These are phyloP conservation scores for Chlamydomonas schloesseri DNA, from an alignment of 139 green algal species.

Conservation along the genomic window DNA sequence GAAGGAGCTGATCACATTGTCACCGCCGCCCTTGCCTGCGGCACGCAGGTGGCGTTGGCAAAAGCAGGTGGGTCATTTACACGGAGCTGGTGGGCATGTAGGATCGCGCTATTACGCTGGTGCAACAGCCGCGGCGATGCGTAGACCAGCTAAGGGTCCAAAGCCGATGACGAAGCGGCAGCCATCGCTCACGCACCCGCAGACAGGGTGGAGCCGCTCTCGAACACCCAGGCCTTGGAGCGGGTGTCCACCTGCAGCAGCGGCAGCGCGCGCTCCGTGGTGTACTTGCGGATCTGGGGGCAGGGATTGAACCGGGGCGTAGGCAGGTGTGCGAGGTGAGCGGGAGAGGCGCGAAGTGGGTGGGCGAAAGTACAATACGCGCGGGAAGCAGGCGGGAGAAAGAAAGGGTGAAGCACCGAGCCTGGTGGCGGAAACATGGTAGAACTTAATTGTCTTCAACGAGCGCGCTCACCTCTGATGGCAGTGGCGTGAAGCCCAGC, in stretches of 20 bases:
- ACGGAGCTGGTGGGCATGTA: too few species aligned
- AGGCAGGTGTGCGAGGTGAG: too few species aligned
- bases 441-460: too few species aligned
- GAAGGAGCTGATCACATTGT: background rate
- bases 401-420: background rate
- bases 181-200: background rate
- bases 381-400: background rate
- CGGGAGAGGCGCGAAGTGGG: background rate
- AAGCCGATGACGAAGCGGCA: too few species aligned
- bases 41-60: too few species aligned
- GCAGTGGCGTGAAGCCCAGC: constrained; percentile 44
- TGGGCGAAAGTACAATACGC: background rate
- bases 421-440: too few species aligned
- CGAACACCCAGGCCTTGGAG: constrained; percentile 24
- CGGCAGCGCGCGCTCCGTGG: constrained; percentile 37
- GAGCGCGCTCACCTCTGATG: constrained; percentile 8
- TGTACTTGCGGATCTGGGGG: constrained; percentile 33
- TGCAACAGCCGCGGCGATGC: too few species aligned
- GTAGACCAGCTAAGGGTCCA: too few species aligned
- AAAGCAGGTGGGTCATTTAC: background rate
- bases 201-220: background rate
- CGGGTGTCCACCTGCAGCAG: constrained; percentile 39
- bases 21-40: background rate
- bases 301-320: too few species aligned
- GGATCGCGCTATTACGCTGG: too few species aligned